Conservation (phyloP, 805 yeast species). For the Blastobotrys attinorum region DNA sequence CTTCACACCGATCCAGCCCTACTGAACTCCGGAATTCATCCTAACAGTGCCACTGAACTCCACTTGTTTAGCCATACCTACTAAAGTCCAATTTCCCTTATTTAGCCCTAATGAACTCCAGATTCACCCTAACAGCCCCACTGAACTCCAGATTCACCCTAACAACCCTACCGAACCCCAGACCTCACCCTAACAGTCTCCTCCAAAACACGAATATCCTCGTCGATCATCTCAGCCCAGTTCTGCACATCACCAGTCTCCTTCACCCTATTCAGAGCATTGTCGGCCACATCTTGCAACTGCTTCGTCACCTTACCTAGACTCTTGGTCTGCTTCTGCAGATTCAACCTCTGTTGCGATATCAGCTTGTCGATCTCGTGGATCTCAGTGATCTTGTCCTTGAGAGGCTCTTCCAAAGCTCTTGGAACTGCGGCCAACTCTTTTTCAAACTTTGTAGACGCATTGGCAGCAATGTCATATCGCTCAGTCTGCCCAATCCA, state of each 20-base stretch:
- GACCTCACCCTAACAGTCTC: slow-evolving; percentile 31
- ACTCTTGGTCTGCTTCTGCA: slow-evolving; percentile 4
- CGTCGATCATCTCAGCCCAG: slow-evolving; percentile 63
- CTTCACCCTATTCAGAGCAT: slow-evolving; percentile 14
- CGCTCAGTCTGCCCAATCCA: slow-evolving; percentile 20
- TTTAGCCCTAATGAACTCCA: no score
- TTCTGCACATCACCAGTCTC: slow-evolving; percentile 39
- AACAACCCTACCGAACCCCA: no score
- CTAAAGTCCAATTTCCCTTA: no score
- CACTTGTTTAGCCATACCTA: no score
- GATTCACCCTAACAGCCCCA: no score
- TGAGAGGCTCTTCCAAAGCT: slow-evolving; percentile 19
- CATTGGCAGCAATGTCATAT: slow-evolving; percentile 12
- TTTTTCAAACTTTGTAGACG: slow-evolving; percentile 8
- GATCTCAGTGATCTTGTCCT: slow-evolving; percentile 20
- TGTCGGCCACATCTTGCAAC: slow-evolving; percentile 7
- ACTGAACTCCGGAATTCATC: no score
- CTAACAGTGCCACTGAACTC: no score
- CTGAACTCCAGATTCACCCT: no score
- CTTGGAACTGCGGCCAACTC: slow-evolving; percentile 12
- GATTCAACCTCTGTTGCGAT: slow-evolving; percentile 11
- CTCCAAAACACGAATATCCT: slow-evolving; percentile 65
- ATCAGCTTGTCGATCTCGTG: slow-evolving; percentile 16
- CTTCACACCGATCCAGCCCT: no score
- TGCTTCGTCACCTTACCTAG: slow-evolving; percentile 7